phyloP scores from a whole-genome alignment of 2,329 filamentous ascomycete genomes.

The Colletotrichum nymphaeae region DNA sequence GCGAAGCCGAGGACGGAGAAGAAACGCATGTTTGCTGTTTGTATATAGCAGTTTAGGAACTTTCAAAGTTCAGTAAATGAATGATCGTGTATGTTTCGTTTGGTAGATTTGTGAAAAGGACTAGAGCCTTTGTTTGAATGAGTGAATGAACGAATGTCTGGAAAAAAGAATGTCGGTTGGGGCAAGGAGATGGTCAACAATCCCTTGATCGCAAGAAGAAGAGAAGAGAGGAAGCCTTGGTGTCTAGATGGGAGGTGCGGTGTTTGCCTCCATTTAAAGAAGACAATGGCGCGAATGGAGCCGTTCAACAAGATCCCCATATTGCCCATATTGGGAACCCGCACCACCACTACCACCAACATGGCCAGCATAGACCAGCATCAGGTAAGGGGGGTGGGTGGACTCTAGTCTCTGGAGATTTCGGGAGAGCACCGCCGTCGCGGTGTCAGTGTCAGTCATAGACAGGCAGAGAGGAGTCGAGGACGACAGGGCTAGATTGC shows the following conservation, averaged over 20 bases:
- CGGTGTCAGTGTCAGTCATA: background rate
- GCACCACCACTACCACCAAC: background rate
- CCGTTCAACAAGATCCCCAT: conserved; percentile 9
- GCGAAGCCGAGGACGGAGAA: conserved; percentile 26
- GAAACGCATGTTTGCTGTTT: conserved; percentile 1
- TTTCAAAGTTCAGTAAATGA: conserved; percentile 27
- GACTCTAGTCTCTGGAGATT: background rate
- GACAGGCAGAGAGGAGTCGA: background rate
- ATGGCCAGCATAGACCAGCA: background rate
- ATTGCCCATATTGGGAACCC: background rate
- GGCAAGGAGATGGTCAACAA: conserved; percentile 35
- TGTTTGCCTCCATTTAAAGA: conserved; percentile 23
- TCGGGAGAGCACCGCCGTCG: background rate
- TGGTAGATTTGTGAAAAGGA: background rate
- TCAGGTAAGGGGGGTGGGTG: background rate
- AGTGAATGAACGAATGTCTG: conserved; percentile 26
- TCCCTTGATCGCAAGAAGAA: conserved; percentile 26
- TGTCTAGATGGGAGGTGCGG: background rate
- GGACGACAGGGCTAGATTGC: conserved; percentile 1
- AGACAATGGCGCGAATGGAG: conserved; percentile 15
- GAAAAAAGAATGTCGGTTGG: conserved; percentile 29
- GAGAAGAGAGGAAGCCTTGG: background rate
- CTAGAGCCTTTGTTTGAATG: conserved; percentile 10
- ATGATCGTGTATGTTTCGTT: conserved; percentile 20
- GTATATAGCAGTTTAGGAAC: background rate